phyloP scores from a whole-genome alignment of 164 flowering plant species.

The Dillenia turbinata region DNA sequence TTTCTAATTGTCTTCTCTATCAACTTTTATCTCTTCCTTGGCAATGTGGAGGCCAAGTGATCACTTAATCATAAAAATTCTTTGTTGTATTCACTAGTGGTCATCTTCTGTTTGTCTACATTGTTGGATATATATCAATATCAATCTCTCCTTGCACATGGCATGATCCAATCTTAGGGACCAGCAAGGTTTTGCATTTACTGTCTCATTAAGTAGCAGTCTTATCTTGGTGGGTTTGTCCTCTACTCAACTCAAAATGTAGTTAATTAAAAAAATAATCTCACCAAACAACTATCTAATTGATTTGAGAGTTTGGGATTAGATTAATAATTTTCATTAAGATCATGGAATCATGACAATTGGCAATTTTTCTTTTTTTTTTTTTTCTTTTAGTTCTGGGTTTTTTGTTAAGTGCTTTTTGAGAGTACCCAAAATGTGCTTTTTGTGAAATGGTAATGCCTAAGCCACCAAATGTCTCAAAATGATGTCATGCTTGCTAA shows the following conservation, averaged over 20 bases:
- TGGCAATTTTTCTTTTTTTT: neutral
- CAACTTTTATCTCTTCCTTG: neutral
- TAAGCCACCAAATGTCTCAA: neutral
- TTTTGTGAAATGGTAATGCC: neutral
- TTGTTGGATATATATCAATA: neutral
- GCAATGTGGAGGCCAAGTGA: neutral
- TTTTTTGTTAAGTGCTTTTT: neutral
- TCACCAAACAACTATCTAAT: neutral
- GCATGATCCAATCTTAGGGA: neutral
- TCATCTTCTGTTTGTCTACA: neutral
- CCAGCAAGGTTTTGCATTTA: neutral
- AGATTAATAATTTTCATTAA: neutral
- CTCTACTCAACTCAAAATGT: neutral
- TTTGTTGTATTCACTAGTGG: conserved; percentile 2
- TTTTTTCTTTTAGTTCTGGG: neutral
- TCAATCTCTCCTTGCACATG: conserved; percentile 1
- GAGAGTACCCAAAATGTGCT: neutral
- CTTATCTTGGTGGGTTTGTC: neutral
- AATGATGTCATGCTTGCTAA: neutral
- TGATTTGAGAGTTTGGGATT: neutral
- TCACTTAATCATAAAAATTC: neutral
- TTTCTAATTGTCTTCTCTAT: neutral
- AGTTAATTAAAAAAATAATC: neutral
- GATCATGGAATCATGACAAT: neutral
- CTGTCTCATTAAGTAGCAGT: neutral